phyloP scores from a whole-genome alignment of 768 basidiomycete species.

The Boletellus ananiceps region DNA sequence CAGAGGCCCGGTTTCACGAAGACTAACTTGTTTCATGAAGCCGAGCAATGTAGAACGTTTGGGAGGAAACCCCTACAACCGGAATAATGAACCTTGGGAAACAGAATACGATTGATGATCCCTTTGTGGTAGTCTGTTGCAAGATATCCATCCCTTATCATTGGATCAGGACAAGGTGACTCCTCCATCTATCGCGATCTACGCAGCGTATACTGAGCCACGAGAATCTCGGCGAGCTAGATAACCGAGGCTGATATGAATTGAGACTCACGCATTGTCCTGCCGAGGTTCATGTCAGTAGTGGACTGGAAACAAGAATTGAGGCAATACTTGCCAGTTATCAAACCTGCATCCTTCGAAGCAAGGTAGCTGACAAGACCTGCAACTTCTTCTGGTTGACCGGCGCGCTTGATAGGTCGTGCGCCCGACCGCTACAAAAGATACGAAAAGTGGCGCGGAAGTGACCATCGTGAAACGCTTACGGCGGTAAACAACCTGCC shows the following conservation, averaged over 20 bases:
- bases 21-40: too few species aligned
- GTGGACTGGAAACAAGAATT: not conserved
- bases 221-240: not conserved
- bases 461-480: too few species aligned
- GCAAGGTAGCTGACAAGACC: slow-evolving; percentile 31
- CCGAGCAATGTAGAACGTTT: too few species aligned
- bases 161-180: not conserved
- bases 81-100: too few species aligned
- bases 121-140: not conserved
- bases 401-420: slow-evolving; percentile 16
- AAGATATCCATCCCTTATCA: not conserved
- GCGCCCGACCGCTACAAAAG: not conserved
- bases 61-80: too few species aligned
- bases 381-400: slow-evolving; percentile 31
- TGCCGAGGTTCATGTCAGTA: not conserved
- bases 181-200: slow-evolving; percentile 11
- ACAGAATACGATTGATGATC: not conserved
- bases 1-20: too few species aligned
- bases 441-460: too few species aligned
- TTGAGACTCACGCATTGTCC: slow-evolving; percentile 14
- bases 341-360: slow-evolving; percentile 30
- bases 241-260: not conserved
- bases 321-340: slow-evolving; percentile 27
- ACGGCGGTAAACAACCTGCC: not conserved
- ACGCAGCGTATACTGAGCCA: not conserved